Base-by-base conservation (phyloP, 139 green algal genomes). In the Micractinium sp. region DNA sequence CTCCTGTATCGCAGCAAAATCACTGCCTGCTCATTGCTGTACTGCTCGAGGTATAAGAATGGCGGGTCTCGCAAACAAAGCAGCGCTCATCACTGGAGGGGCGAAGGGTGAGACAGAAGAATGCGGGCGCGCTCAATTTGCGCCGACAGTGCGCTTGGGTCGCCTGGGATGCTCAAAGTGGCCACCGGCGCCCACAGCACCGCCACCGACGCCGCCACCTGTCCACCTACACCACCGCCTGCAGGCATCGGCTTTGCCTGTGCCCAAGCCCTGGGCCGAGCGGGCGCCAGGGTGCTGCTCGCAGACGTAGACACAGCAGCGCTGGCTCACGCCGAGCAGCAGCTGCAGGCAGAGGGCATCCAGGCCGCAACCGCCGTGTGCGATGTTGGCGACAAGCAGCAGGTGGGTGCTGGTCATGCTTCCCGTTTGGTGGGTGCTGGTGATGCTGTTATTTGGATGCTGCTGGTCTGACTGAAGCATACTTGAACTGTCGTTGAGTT, bases 171-270 rank as follows among this genome's bases (percentile, higher is more conserved):
- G 47, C 47, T 56, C 9, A 5, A 5, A 56, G 47, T 5, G 9
- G 47, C 47, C 47, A 56, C 31, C 31, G 3, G 3, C 71, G 5
- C 31, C 31, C 12, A 18, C 67, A 2, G 31, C 31, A 20, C 31
- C n/a, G 16, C 31, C 38, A n/a, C n/a, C 39, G 78, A 22, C 19
- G 53, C 56, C 56, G 60, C 56, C 33, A 18, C 20, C 56, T 56
- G 13, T n/a, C 13, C 56, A 2, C 41, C 60, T n/a, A 15, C 4
- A 12, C 41, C n/a, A 4, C 25, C 18, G 25, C 56, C 22, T 39
- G 85, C 85, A 92, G 96, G 96, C 67, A 98, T 99, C 22, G 97
- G 97, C 25, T 90, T 93, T 4, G 97, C 96, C 0, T 96, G 95
- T 56, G 96, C 95, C 12, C 86, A 87, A 25, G 91, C 88, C 12